Evolutionary conservation across 2,329 filamentous ascomycete species (phyloP).

Genomic region (Acrocalymma vagum): DNA sequence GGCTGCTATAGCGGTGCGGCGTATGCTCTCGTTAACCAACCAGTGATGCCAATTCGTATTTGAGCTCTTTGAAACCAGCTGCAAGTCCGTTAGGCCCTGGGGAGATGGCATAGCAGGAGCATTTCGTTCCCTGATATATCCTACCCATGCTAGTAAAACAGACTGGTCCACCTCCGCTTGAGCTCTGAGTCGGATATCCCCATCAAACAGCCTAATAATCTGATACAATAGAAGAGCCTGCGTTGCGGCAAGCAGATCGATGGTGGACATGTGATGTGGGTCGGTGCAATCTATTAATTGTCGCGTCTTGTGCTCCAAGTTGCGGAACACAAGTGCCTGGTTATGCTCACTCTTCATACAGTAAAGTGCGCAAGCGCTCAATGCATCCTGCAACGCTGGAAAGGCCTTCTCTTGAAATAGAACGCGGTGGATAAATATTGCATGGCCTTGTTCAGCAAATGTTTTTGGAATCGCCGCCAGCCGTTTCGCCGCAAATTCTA

Average conservation of each 20-base stretch:
- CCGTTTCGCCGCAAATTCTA: constrained; percentile 10
- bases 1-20: constrained; percentile 39
- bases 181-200: constrained; percentile 24
- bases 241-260: constrained; percentile 18
- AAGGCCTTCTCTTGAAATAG: constrained; percentile 7
- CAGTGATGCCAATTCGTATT: constrained; percentile 24
- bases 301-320: constrained; percentile 11
- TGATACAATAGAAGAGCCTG: constrained; percentile 37
- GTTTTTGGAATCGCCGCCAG: constrained; percentile 10
- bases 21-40: constrained; percentile 40
- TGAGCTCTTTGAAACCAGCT: not conserved
- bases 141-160: constrained; percentile 28
- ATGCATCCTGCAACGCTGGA: constrained; percentile 16
- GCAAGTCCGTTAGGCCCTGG: too few species aligned
- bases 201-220: constrained; percentile 36
- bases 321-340: constrained; percentile 12
- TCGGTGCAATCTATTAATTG: constrained; percentile 14
- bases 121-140: constrained; percentile 11
- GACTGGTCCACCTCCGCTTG: constrained; percentile 30
- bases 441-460: constrained; percentile 14
- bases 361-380: constrained; percentile 19
- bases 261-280: not conserved
- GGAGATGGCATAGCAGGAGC: not conserved
- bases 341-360: constrained; percentile 7
- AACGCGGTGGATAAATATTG: constrained; percentile 19